Conservation (phyloP, 768 basidiomycete species). For the Amanita muscaria region DNA sequence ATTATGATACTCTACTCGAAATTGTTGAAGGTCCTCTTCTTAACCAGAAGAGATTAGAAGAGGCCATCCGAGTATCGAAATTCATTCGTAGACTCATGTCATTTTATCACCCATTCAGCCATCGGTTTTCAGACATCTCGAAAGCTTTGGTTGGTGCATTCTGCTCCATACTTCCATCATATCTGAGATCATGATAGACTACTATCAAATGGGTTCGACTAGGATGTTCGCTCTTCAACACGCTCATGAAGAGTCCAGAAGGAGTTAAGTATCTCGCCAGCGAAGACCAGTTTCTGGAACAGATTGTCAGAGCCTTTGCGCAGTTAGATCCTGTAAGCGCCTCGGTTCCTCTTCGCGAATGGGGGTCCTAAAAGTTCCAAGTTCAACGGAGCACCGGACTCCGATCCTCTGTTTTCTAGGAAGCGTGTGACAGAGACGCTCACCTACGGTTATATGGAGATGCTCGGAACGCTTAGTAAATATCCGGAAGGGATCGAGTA, state of each 20-base stretch:
- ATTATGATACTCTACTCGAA: conserved; percentile 80
- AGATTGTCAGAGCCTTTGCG: conserved; percentile 80
- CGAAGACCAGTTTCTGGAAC: conserved; percentile 80
- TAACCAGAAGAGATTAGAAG: conserved; percentile 88
- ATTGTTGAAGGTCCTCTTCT: conserved; percentile 88
- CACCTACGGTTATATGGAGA: conserved; percentile 90
- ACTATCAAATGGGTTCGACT: conserved; percentile 82
- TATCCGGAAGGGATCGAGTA: conserved; percentile 86
- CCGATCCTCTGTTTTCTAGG: conserved; percentile 81
- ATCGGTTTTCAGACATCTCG: conserved; percentile 79
- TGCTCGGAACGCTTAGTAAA: conserved; percentile 88
- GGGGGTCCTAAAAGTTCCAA: conserved; percentile 17
- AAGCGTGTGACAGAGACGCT: conserved; percentile 73
- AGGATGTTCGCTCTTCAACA: conserved; percentile 75
- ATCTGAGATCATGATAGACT: conserved; percentile 31
- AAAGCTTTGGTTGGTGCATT: conserved; percentile 45
- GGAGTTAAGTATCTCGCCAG: conserved; percentile 70
- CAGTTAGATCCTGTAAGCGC: conserved; percentile 82
- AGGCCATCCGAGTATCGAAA: conserved; percentile 83
- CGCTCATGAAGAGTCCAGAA: conserved; percentile 74
- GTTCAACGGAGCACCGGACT: conserved; percentile 66
- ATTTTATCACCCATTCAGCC: conserved; percentile 88
- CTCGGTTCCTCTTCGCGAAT: not conserved
- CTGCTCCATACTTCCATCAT: not conserved
- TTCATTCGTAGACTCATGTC: conserved; percentile 87